phyloP scores from a whole-genome alignment of 2,329 filamentous ascomycete species.

The Capronia americana region DNA sequence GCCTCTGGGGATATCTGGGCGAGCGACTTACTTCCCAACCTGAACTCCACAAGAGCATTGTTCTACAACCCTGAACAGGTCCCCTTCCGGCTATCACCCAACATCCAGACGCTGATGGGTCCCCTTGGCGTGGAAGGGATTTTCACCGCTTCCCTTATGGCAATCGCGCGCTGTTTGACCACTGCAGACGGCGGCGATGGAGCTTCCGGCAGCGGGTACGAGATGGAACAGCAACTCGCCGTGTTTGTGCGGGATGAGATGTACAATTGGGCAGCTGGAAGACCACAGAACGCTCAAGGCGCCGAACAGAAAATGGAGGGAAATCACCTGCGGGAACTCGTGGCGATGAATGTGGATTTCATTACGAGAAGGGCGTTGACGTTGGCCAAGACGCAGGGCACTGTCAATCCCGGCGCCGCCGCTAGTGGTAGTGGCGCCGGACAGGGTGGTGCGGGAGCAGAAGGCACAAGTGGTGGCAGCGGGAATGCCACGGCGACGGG shows the following conservation, averaged over 20 bases:
- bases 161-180: conserved; percentile 90
- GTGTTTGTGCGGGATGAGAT: conserved; percentile 98
- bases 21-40: conserved; percentile 87
- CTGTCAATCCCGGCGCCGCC: conserved; percentile 14
- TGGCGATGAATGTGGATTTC: conserved; percentile 84
- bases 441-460: neutral
- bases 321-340: conserved; percentile 75
- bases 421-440: conserved; percentile 1
- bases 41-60: conserved; percentile 81
- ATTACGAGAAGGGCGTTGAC: conserved; percentile 90
- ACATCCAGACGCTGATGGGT: conserved; percentile 94
- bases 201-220: conserved; percentile 71
- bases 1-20: conserved; percentile 94
- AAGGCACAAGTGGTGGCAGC: conserved; percentile 1
- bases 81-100: conserved; percentile 95
- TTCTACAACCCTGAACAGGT: conserved; percentile 96
- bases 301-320: conserved; percentile 61
- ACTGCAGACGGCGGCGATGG: conserved; percentile 67
- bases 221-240: conserved; percentile 92
- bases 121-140: conserved; percentile 95
- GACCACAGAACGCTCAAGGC: conserved; percentile 24
- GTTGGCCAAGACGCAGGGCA: conserved; percentile 69
- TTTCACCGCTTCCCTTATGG: conserved; percentile 94
- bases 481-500: neutral
- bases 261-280: conserved; percentile 90